Conservation (phyloP, 345 rosid genomes). For the Euclidium syriacum region DNA sequence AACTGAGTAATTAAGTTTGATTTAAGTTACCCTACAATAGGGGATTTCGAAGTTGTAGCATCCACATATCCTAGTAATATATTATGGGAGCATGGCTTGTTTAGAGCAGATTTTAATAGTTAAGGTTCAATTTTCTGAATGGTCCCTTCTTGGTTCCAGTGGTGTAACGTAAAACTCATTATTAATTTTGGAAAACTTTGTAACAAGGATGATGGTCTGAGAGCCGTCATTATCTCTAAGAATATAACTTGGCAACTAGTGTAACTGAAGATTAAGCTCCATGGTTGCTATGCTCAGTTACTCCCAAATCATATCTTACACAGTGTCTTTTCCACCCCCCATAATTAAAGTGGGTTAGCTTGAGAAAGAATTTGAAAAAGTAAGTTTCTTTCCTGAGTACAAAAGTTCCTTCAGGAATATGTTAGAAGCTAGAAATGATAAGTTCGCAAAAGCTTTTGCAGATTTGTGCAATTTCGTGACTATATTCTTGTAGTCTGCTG, state of each 20-base stretch:
- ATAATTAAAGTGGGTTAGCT: conserved; percentile 51
- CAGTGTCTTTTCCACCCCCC: conserved; percentile 66
- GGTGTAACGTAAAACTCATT: neutral
- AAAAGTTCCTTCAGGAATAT: conserved; percentile 22
- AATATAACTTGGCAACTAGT: neutral
- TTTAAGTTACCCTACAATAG: neutral
- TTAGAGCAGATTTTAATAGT: neutral
- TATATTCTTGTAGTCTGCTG: conserved; percentile 53
- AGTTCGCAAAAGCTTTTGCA: conserved; percentile 54
- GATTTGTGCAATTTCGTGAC: conserved; percentile 56
- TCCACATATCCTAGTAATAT: neutral
- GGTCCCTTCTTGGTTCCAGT: neutral
- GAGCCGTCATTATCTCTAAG: too few relatives aligned
- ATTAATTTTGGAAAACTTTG: neutral
- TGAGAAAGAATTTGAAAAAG: conserved; percentile 52
- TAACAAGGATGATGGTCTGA: too few relatives aligned
- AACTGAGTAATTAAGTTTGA: neutral
- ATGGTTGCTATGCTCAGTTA: conserved; percentile 85
- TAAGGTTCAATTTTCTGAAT: conserved; percentile 1
- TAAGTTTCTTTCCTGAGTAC: conserved; percentile 25
- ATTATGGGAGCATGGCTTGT: neutral
- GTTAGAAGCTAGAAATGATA: conserved; percentile 20
- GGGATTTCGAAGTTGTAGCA: neutral
- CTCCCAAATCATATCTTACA: conserved; percentile 65
- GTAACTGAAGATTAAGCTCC: conserved; percentile 63